phyloP scores from a whole-genome alignment of 2,329 filamentous ascomycete genomes.

The Calonectria pteridis region DNA sequence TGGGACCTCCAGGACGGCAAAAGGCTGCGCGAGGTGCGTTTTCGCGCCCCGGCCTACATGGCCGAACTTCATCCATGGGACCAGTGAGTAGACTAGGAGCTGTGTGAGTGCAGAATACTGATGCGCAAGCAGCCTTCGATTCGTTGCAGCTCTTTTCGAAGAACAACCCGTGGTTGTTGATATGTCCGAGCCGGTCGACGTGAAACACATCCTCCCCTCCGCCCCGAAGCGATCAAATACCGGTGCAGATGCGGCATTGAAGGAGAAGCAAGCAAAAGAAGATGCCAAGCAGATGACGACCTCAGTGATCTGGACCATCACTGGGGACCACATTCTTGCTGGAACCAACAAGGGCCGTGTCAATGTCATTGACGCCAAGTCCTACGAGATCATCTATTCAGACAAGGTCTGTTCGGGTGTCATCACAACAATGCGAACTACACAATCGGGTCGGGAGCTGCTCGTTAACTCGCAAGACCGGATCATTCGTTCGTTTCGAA shows the following conservation, averaged over 20 bases:
- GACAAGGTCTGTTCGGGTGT: constrained; percentile 89
- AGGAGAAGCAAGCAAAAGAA: constrained; percentile 89
- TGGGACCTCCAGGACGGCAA: constrained; percentile 86
- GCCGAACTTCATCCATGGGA: constrained; percentile 94
- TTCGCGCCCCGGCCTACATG: constrained; percentile 94
- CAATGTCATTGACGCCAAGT: constrained; percentile 90
- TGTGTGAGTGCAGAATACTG: constrained; percentile 25
- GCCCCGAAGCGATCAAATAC: constrained; percentile 80
- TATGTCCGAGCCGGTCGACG: constrained; percentile 74
- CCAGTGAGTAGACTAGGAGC: constrained; percentile 66
- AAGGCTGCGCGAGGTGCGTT: constrained; percentile 85
- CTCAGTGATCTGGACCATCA: constrained; percentile 87
- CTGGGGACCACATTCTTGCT: constrained; percentile 89
- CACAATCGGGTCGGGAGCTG: constrained; percentile 83
- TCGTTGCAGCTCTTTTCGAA: constrained; percentile 94
- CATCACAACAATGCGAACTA: constrained; percentile 88
- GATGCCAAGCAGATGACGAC: constrained; percentile 97
- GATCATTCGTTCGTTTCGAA: constrained; percentile 91
- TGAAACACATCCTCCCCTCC: constrained; percentile 84
- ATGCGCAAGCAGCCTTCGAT: constrained; percentile 73
- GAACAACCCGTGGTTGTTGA: constrained; percentile 92
- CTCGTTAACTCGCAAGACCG: constrained; percentile 95
- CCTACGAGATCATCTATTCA: constrained; percentile 87
- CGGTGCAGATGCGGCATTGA: constrained; percentile 76
- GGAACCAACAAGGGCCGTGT: constrained; percentile 97